Evolutionary conservation across 2,329 filamentous ascomycete species (phyloP), one percentile per base, ranked within the genome.

Genomic region (Aspergillus sp.): DNA sequence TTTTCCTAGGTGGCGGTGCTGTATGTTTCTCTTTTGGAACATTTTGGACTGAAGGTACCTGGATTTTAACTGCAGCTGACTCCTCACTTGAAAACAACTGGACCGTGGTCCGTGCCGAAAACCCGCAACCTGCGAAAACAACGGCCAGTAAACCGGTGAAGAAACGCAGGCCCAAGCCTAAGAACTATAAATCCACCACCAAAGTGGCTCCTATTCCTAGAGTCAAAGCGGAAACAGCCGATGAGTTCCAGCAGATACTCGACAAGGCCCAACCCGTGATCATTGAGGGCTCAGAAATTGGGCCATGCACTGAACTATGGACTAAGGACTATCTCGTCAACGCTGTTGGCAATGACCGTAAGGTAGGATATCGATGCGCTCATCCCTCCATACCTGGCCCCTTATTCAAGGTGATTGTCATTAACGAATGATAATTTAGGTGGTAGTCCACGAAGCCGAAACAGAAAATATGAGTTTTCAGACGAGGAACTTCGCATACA

Each of bases 11-110:
- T 1, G 93, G 93, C 15, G 93, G 91, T 39, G 91, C 90, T 15
- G 90, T 91, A 0, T 96, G 91, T 71, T 96, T 96, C 77, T 92
- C 90, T 0, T 96, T 96, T 82, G 92, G 92, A 1, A 90, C 90
- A 6, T 92, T 85, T 67, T 96, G 90, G 90, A 93, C 92, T 51
- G 80, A 81, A 33, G 85, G 85, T 1, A 77, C 81, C 12, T 88
- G 77, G 76, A 70, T 75, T 2, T 65, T 86, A 62, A 72, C 72
- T 68, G 70, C 65, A 27, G 57, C 57, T 27, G 63, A 68, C 35
- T 62, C 65, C 17, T 55, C 52, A 3, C 40, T 56, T n/a, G 57
- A 60, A 43, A 74, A 73, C 58, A 57, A 63, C 37, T 78, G 76
- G 76, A 52, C 59, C 1, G 52, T 75, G 6, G 43, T 75, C 23